Evolutionary conservation across 768 basidiomycete genomes (phyloP).

Genomic region (Tricholoma matsutake): DNA sequence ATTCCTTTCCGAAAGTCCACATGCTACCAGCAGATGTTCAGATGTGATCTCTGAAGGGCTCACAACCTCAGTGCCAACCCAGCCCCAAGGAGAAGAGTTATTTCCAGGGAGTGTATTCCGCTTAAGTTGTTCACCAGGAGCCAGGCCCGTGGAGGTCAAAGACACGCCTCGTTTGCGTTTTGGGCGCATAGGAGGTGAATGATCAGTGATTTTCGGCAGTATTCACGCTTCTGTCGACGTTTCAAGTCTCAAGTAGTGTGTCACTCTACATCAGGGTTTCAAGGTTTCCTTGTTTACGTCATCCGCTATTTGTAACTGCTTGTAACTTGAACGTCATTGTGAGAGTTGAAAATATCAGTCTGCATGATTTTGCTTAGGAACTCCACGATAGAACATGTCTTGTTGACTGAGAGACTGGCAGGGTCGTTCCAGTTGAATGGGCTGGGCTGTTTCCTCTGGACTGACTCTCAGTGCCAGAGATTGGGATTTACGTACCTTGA

Average conservation of each 20-base stretch:
- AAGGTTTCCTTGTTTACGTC: no score
- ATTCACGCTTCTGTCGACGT: background rate
- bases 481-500: no score
- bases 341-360: no score
- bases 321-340: no score
- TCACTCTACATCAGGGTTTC: no score
- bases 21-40: slow-evolving; percentile 65
- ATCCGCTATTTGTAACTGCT: no score
- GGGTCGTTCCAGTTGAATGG: no score
- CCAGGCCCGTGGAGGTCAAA: slow-evolving; percentile 46
- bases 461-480: no score
- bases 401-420: no score
- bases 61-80: slow-evolving; percentile 70
- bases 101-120: slow-evolving; percentile 48
- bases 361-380: no score
- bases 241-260: background rate
- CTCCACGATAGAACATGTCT: no score
- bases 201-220: slow-evolving; percentile 6
- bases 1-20: slow-evolving; percentile 58
- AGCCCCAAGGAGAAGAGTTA: slow-evolving; percentile 63
- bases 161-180: slow-evolving; percentile 59
- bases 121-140: slow-evolving; percentile 61
- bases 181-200: slow-evolving; percentile 40
- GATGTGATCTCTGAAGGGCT: slow-evolving; percentile 56
- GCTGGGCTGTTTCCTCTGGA: no score